Conservation (phyloP, 805 yeast genomes). For the Cyberlindnera petersonii region DNA sequence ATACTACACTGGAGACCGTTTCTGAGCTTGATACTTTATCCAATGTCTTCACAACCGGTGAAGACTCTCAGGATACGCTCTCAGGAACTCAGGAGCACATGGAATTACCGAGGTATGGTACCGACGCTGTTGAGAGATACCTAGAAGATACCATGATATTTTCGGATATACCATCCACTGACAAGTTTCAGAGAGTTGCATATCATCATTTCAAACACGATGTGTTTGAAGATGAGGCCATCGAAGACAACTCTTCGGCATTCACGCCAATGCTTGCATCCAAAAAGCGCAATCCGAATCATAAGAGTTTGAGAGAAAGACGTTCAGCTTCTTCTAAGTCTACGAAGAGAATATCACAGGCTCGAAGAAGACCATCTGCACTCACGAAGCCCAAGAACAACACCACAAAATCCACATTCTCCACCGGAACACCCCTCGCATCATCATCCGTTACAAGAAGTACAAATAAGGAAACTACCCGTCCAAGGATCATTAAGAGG, state of each 20-base stretch:
- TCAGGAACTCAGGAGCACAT: not conserved
- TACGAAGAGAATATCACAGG: not conserved
- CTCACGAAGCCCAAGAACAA: not conserved
- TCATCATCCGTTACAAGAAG: too few relatives aligned
- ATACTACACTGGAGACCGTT: not conserved
- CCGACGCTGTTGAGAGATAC: not conserved
- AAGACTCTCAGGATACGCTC: constrained; percentile 9
- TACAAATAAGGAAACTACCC: too few relatives aligned
- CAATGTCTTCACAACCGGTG: constrained; percentile 12
- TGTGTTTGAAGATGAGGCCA: constrained; percentile 6
- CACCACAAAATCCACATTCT: not conserved
- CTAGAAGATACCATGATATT: not conserved
- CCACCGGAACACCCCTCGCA: not conserved
- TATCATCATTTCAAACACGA: not conserved
- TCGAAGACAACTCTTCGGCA: constrained; percentile 11
- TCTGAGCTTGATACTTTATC: not conserved
- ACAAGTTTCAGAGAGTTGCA: not conserved
- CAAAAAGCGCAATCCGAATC: not conserved
- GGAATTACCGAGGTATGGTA: not conserved
- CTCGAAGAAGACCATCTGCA: not conserved
- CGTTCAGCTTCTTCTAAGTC: not conserved
- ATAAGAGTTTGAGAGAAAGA: not conserved
- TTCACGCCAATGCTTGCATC: constrained; percentile 15
- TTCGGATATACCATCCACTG: not conserved
- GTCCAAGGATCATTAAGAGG: not conserved